These are phyloP conservation scores for Chrysosporium queenslandicum DNA, from an alignment of 2,329 filamentous ascomycete species.

Conservation along the genomic window DNA sequence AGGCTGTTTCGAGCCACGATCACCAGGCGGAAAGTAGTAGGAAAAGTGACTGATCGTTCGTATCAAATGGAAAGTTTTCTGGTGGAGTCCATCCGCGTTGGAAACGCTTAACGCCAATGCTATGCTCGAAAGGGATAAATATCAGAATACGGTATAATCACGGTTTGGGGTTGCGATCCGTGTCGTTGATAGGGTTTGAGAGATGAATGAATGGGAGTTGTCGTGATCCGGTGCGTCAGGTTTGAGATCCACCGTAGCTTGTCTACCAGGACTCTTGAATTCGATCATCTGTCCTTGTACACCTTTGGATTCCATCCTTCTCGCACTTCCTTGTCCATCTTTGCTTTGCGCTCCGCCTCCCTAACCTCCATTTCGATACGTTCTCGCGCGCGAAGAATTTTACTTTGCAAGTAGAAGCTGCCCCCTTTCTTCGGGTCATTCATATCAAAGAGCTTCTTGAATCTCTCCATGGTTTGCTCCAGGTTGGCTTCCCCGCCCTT, in stretches of 20 bases:
- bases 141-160: neutral
- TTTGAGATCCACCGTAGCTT: neutral
- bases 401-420: constrained; percentile 97
- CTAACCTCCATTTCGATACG: constrained; percentile 79
- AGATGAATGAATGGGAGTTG: neutral
- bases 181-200: neutral
- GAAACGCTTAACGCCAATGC: constrained; percentile 10
- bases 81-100: neutral
- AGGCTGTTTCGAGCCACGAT: too few relatives aligned
- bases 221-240: neutral
- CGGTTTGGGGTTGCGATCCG: neutral
- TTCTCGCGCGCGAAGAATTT: constrained; percentile 82
- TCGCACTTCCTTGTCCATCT: constrained; percentile 65
- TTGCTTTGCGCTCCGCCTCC: constrained; percentile 58
- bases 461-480: constrained; percentile 70
- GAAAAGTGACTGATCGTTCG: neutral
- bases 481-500: constrained; percentile 65
- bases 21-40: neutral
- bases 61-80: neutral
- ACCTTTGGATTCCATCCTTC: constrained; percentile 92
- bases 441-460: constrained; percentile 87
- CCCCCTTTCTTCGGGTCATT: constrained; percentile 95
- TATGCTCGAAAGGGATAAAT: constrained; percentile 10
- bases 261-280: neutral
- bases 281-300: constrained; percentile 65